Base-by-base conservation (phyloP, 768 basidiomycete genomes). In the Calocybe gangraenosa region DNA sequence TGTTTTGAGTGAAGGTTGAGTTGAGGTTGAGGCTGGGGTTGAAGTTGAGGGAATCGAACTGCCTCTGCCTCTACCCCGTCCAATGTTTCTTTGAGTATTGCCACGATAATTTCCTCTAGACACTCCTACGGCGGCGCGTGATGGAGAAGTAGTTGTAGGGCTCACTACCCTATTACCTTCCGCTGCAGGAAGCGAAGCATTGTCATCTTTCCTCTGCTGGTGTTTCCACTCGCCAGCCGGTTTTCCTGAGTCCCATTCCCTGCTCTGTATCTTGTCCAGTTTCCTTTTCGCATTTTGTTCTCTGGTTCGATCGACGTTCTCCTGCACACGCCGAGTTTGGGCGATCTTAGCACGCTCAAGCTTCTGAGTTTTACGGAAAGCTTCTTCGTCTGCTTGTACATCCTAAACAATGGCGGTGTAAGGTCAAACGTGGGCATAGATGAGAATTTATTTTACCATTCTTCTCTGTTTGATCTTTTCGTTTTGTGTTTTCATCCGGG, bases 221-320 rank as follows among this genome's bases (percentile, higher is more conserved):
- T 55, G 48, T 49, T 65, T 66, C 65, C 63, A 61, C 20, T 63
- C 65, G 21, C 45, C 52, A 7, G 57, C 46, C 7, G 70, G 62
- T 55, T 92, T 92, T 15, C 79, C 85, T 21, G 86, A 82, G 60
- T 92, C 89, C 89, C 89, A 92, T 67, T 92, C 89, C 13, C 89
- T 77, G 51, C 67, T 80, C 56, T 79, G 79, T 18, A 80, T 74
- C 67, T 84, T 88, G n/a, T 85, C 86, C 75, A 90, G 70, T 68
- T 92, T 92, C 28, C 84, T 72, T 54, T 78, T 79, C 42, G 87
- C 87, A 52, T 86, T 88, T 67, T 86, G 79, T 57, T 87, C 85
- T 21, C 88, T 80, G 25, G 84, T 75, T 21, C 75, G 76, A 59
- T 91, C 72, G 47, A 91, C 69, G 25, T 70, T 70, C 49, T 81